Conservation (phyloP, 768 basidiomycete species). For the Boletus rex-veris region DNA sequence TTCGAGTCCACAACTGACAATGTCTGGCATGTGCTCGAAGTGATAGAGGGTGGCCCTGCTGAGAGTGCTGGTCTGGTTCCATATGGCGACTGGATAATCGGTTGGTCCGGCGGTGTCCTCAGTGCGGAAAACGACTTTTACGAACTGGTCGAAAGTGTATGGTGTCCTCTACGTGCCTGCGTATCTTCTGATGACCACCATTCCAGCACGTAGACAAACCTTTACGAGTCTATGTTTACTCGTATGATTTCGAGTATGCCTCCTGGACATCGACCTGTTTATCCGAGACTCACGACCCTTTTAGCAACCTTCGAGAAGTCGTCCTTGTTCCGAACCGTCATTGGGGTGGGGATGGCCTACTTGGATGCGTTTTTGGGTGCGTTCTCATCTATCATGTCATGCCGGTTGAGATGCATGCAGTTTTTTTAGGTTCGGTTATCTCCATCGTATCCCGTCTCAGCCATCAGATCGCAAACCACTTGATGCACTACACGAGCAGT, state of each 20-base stretch:
- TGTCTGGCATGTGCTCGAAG: conserved; percentile 98
- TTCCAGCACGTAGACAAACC: conserved; percentile 90
- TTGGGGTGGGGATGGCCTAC: conserved; percentile 94
- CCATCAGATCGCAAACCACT: conserved; percentile 58
- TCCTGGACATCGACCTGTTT: background rate
- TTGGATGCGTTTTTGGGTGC: conserved; percentile 95
- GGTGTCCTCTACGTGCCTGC: conserved; percentile 23
- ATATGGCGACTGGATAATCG: conserved; percentile 74
- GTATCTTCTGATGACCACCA: conserved; percentile 1
- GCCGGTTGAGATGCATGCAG: conserved; percentile 2
- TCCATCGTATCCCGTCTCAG: conserved; percentile 90
- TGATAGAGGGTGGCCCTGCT: conserved; percentile 93
- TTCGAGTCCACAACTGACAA: conserved; percentile 86
- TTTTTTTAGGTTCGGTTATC: conserved; percentile 68
- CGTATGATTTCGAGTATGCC: conserved; percentile 91
- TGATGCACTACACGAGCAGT: conserved; percentile 47
- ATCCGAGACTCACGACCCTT: conserved; percentile 7
- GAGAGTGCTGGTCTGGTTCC: conserved; percentile 96
- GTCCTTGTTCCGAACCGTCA: conserved; percentile 94
- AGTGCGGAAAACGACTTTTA: conserved; percentile 95
- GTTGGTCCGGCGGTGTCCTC: conserved; percentile 93
- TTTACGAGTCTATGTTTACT: conserved; percentile 92
- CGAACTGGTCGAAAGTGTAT: conserved; percentile 86
- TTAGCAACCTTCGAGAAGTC: conserved; percentile 86
- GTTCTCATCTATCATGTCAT: conserved; percentile 24